These are phyloP conservation scores for Toxicodendron radicans DNA, from an alignment of 345 rosid species.

Conservation along the genomic window DNA sequence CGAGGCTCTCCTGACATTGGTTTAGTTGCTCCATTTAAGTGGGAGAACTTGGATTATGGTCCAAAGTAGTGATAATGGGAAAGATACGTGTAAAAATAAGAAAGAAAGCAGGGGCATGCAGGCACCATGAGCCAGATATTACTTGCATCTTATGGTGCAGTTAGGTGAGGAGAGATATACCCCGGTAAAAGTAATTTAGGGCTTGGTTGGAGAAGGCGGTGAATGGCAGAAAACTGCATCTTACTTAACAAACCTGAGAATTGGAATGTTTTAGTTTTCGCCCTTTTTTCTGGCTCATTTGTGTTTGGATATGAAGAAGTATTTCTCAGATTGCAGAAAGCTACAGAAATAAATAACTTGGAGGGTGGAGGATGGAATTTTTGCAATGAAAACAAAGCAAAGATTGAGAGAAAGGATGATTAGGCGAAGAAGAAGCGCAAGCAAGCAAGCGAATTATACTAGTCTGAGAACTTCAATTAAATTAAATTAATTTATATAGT, in stretches of 20 bases:
- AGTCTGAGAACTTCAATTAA: not conserved
- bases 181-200: not conserved
- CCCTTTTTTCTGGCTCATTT: slow-evolving; percentile 16
- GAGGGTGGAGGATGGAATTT: not conserved
- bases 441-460: not conserved
- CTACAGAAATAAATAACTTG: not conserved
- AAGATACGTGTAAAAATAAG: not conserved
- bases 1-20: slow-evolving; percentile 68
- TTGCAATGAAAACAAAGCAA: not conserved
- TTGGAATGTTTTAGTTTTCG: slow-evolving; percentile 5
- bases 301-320: slow-evolving; percentile 5
- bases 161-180: slow-evolving; percentile 2
- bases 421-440: not conserved
- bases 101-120: slow-evolving; percentile 12
- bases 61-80: slow-evolving; percentile 39
- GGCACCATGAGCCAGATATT: slow-evolving; percentile 4
- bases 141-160: slow-evolving; percentile 1
- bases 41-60: slow-evolving; percentile 79
- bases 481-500: slow-evolving; percentile 15
- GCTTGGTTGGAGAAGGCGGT: not conserved
- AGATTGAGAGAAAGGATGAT: slow-evolving; percentile 7
- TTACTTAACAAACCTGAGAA: not conserved
- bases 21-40: slow-evolving; percentile 62
- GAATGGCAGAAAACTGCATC: not conserved
- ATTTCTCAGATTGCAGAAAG: slow-evolving; percentile 12